phyloP scores from a whole-genome alignment of 2,329 filamentous ascomycete genomes.

The Cordyceps militaris region DNA sequence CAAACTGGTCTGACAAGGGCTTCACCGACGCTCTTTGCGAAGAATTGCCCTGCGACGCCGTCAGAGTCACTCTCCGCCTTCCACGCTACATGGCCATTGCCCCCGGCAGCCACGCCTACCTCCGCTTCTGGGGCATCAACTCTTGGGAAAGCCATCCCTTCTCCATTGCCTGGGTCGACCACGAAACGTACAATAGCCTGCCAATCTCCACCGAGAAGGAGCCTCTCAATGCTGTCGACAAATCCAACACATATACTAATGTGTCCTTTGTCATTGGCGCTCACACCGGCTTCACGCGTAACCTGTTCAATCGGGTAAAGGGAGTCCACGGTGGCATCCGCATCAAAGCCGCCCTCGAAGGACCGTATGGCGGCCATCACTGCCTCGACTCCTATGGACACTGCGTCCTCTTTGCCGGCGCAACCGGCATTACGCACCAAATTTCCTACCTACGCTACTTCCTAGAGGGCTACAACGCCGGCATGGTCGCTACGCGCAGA shows the following conservation, averaged over 20 bases:
- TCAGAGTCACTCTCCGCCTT: constrained; percentile 62
- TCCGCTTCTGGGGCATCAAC: constrained; percentile 60
- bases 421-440: constrained; percentile 93
- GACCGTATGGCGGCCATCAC: constrained; percentile 80
- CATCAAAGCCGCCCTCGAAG: constrained; percentile 73
- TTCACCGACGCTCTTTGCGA: constrained; percentile 61
- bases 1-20: constrained; percentile 54
- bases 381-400: constrained; percentile 89
- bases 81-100: constrained; percentile 59
- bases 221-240: constrained; percentile 30
- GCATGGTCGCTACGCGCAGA: constrained; percentile 71
- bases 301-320: constrained; percentile 65
- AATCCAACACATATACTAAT: constrained; percentile 39
- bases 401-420: constrained; percentile 81
- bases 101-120: constrained; percentile 68
- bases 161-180: constrained; percentile 67
- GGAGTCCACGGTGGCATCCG: constrained; percentile 47
- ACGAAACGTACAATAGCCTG: constrained; percentile 36
- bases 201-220: constrained; percentile 37
- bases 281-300: constrained; percentile 80
- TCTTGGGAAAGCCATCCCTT: constrained; percentile 73
- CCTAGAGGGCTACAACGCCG: constrained; percentile 59
- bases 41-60: constrained; percentile 61
- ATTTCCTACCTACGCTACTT: constrained; percentile 79
- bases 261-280: constrained; percentile 83